These are phyloP conservation scores for Pneumocystis jirovecii DNA, from an alignment of 1,139 yeast species.

Conservation along the genomic window DNA sequence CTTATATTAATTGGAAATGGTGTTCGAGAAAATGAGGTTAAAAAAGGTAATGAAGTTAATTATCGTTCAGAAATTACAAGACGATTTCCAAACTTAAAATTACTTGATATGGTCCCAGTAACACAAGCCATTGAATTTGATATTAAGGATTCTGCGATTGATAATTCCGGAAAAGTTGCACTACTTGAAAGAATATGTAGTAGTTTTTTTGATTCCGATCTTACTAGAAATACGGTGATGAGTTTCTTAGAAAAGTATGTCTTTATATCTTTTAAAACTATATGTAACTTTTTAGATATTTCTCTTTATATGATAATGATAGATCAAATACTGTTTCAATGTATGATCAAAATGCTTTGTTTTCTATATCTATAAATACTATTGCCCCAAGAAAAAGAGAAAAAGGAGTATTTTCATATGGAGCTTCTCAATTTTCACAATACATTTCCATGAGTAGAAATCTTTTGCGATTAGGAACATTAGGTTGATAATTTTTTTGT, in stretches of 20 bases:
- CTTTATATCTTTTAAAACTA: neutral
- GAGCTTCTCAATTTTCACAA: constrained; percentile 14
- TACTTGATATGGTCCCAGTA: constrained; percentile 51
- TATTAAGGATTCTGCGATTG: constrained; percentile 6
- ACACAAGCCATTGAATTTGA: constrained; percentile 42
- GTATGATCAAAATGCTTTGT: constrained; percentile 73
- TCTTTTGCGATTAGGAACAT: constrained; percentile 50
- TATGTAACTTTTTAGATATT: constrained; percentile 16
- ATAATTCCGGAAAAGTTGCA: constrained; percentile 22
- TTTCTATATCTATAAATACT: constrained; percentile 50
- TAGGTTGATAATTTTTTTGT: constrained; percentile 12
- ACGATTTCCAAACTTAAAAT: constrained; percentile 60
- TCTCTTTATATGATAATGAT: constrained; percentile 69
- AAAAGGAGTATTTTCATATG: constrained; percentile 10
- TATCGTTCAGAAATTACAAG: constrained; percentile 52
- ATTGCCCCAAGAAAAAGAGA: constrained; percentile 29
- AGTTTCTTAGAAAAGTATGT: constrained; percentile 40
- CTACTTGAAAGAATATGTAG: constrained; percentile 36
- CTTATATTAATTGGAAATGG: constrained; percentile 68
- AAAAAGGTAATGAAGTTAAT: constrained; percentile 26
- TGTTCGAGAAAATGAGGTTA: constrained; percentile 21
- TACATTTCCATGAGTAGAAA: constrained; percentile 54
- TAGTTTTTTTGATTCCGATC: constrained; percentile 71
- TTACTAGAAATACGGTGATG: constrained; percentile 53
- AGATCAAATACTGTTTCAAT: constrained; percentile 53